Conservation (phyloP, 345 rosid genomes). For the Raphanus raphanistrum region DNA sequence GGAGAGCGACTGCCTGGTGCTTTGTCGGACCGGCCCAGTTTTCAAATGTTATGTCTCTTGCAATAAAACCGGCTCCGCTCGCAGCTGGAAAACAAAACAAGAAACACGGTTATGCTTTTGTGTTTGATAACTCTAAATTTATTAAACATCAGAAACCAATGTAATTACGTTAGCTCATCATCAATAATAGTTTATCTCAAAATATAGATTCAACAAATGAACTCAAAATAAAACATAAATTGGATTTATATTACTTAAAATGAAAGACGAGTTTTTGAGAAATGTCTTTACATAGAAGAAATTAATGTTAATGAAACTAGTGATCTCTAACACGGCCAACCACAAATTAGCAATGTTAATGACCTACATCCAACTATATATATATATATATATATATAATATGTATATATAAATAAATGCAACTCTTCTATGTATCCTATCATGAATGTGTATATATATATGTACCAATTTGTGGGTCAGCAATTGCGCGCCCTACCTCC, state of each 20-base stretch:
- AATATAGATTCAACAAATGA: neutral
- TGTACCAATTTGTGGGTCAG: slow-evolving; percentile 31
- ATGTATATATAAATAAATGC: slow-evolving; percentile 20
- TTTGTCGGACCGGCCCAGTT: slow-evolving; percentile 85
- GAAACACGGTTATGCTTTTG: neutral
- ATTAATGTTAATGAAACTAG: slow-evolving; percentile 18
- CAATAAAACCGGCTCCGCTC: slow-evolving; percentile 88
- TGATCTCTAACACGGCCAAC: slow-evolving; percentile 29
- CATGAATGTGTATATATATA: slow-evolving; percentile 15
- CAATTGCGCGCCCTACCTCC: slow-evolving; percentile 22
- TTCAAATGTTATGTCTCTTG: slow-evolving; percentile 89
- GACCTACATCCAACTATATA: slow-evolving; percentile 38
- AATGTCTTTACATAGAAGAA: slow-evolving; percentile 12
- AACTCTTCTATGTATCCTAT: slow-evolving; percentile 31
- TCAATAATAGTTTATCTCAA: neutral
- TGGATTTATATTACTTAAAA: neutral
- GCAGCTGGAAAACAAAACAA: slow-evolving; percentile 58
- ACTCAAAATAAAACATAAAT: neutral
- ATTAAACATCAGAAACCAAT: neutral
- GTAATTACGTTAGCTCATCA: neutral
- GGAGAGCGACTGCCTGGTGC: slow-evolving; percentile 97
- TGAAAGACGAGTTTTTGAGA: neutral
- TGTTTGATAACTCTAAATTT: neutral
- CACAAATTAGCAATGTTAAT: slow-evolving; percentile 1
- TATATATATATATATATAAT: neutral